Conservation (phyloP, 495 filamentous ascomycete species). For the Lasiosphaeriaceae sp. region DNA sequence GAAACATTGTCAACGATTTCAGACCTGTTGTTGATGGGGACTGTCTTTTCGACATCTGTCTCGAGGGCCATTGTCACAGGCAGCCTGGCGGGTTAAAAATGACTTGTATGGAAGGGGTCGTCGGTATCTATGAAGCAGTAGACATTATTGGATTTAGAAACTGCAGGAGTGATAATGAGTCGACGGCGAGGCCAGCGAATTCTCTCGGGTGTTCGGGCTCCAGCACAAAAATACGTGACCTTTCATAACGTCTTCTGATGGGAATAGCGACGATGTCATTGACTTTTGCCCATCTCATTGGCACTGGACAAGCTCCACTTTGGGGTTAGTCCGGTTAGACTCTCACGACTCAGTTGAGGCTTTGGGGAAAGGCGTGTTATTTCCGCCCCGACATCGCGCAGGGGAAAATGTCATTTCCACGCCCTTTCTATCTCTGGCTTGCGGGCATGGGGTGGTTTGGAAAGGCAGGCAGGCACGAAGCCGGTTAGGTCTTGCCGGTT, state of each 20-base stretch:
- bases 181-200: not conserved
- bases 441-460: not conserved
- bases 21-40: not conserved
- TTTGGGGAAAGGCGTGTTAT: slow-evolving; percentile 4
- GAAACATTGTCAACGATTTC: not conserved
- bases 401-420: slow-evolving; percentile 4
- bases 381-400: slow-evolving; percentile 12
- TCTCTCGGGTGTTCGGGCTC: not conserved
- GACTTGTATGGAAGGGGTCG: no score
- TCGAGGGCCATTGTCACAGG: slow-evolving; percentile 4
- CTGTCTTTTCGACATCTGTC: slow-evolving; percentile 7
- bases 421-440: slow-evolving; percentile 1
- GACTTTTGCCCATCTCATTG: no score
- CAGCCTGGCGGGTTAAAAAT: not conserved
- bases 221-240: no score
- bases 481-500: no score
- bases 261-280: no score
- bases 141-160: no score
- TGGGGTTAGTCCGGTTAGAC: not conserved
- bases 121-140: no score
- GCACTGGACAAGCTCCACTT: not conserved
- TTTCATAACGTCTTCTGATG: no score
- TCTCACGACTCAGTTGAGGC: not conserved
- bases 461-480: no score
- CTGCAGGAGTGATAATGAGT: no score